Evolutionary conservation across 1,139 yeast species (phyloP), one percentile per base, ranked within the genome.

Genomic region (Lodderomyces metapsilosis): DNA sequence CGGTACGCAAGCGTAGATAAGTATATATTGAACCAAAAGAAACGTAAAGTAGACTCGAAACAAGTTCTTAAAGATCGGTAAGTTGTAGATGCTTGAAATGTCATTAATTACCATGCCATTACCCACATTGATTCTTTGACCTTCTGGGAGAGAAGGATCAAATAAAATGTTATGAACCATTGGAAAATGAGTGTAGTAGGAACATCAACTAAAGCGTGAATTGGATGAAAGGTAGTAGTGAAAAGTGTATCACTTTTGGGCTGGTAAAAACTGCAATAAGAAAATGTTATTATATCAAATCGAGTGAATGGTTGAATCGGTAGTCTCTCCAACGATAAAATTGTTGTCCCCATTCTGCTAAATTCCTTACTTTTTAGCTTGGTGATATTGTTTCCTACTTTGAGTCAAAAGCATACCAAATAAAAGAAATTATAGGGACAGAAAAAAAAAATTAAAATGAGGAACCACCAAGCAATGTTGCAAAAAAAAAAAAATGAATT

Each of bases 1-100:
- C 1, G 79, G 77, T 27, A 72, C 66, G 2, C 68, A 62, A 16
- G 62, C 54, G 46, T 68, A 76, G 34, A 69, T 61, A 23, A 64
- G 52, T 3, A 71, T 47, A 40, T 75, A 68, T 47, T 74, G 75
- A 1, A 58, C 44, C 25, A 71, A 46, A 44, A 75, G 56, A 17
- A 62, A 52, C 0, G 58, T 53, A 20, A 69, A 47, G 48, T 67
- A 70, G 4, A 53, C 32, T 28, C 57, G 50, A 38, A 63, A 48
- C n/a, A 61, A 53, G 3, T 45, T 42, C 12, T 57, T 50, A 36
- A 59, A 52, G 18, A 41, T 7, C 9, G 48, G 44, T 8, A 51
- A 44, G 39, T 56, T 52, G 31, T 52, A 52, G 15, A 54, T 49
- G 12, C 59, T 58, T 24, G 57, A 56, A 46, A 66, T 53, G 37